Base-by-base conservation (phyloP, 1,284 basidiomycete species). In the Dichomitus squalens region DNA sequence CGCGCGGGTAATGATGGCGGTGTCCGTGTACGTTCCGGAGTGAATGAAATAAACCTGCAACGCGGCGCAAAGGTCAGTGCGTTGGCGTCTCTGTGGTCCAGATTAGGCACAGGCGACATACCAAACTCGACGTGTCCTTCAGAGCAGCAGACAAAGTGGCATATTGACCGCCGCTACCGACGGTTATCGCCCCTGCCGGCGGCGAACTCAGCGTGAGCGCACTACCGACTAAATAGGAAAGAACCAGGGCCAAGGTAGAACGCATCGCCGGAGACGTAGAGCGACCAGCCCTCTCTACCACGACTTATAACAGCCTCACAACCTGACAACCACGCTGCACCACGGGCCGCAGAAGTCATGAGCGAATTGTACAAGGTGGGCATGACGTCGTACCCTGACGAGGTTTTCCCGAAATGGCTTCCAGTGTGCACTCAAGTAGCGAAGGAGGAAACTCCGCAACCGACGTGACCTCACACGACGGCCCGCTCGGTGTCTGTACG, bases 11-110 rank as follows among this genome's bases (percentile, higher is more conserved):
- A 85, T 82, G 53, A 76, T 72, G 4, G 83, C 77, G 63, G 83
- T 82, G 55, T 80, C 83, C 9, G 69, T 73, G 66, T 84, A 85
- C 3, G 78, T 83, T 7, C 82, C 82, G 12, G 82, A 75, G 61
- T 74, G 83, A 35, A 85, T 77, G 72, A 84, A 85, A 57, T 84
- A 81, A 6, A 75, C 71, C 54, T 74, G 69, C 11, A 41, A 23
- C 38, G 31, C 41, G 49, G 31, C 36, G 40, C 29, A 33, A 3
- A 38, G 14, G 43, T 47, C 49, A 53, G 4, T 34, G 33, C 34
- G 36, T 53, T 48, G 34, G 14, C 41, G 38, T 21, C 23, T 29
- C 52, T 35, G 52, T 38, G 7, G 33, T n/a, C 18, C 27, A 49
- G 33, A 54, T 41, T 7, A 20, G 18, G 35, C 21, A 53, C 16